Evolutionary conservation across 768 basidiomycete genomes (phyloP).

Genomic region (Boletus barrowsii): DNA sequence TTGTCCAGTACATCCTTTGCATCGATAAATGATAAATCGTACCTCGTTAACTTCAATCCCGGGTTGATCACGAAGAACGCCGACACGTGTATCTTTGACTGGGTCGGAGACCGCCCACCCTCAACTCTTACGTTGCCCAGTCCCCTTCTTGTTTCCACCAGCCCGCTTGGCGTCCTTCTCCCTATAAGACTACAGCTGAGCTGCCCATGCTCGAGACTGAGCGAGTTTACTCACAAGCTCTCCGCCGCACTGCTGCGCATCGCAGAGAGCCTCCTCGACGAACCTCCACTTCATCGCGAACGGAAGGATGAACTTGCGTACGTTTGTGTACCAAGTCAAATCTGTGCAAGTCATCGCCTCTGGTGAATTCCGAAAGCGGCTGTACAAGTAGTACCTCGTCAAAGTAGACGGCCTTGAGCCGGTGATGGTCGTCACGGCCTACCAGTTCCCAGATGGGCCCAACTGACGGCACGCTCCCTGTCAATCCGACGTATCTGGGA

Average conservation of each 20-base stretch:
- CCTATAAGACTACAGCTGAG: neutral
- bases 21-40: constrained; percentile 22
- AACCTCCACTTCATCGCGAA: constrained; percentile 31
- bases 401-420: constrained; percentile 20
- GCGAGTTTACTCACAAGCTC: constrained; percentile 14
- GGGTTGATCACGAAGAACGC: constrained; percentile 29
- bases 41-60: constrained; percentile 21
- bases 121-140: constrained; percentile 26
- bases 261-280: constrained; percentile 18
- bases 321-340: constrained; percentile 22
- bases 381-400: constrained; percentile 19
- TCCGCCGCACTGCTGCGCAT: constrained; percentile 12
- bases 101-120: constrained; percentile 24
- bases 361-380: constrained; percentile 8
- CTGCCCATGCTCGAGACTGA: constrained; percentile 9
- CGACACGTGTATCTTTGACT: constrained; percentile 27
- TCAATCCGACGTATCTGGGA: constrained; percentile 27
- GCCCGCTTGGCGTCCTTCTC: constrained; percentile 6
- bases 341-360: constrained; percentile 9
- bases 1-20: constrained; percentile 11
- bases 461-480: constrained; percentile 1
- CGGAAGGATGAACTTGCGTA: constrained; percentile 27
- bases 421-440: constrained; percentile 12
- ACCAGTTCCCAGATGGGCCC: constrained; percentile 7
- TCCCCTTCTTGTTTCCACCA: constrained; percentile 25